These are phyloP conservation scores for Yamadazyma mexicana DNA, from an alignment of 1,139 yeast genomes.

Conservation along the genomic window DNA sequence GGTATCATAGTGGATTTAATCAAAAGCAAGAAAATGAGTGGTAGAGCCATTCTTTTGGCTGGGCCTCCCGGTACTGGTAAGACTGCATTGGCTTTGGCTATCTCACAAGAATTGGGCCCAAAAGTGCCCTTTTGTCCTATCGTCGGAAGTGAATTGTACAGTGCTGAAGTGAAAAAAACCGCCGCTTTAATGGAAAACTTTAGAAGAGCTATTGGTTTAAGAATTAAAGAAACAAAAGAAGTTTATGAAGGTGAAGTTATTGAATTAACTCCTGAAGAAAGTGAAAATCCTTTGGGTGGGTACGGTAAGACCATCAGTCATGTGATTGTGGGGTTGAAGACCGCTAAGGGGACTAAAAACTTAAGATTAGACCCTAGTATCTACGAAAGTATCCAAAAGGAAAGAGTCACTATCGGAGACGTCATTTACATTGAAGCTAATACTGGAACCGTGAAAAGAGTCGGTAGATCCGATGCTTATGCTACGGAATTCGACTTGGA, in stretches of 20 bases:
- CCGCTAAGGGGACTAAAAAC: slow-evolving; percentile 94
- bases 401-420: slow-evolving; percentile 91
- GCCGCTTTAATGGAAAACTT: slow-evolving; percentile 97
- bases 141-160: slow-evolving; percentile 91
- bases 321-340: slow-evolving; percentile 90
- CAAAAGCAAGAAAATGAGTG: slow-evolving; percentile 91
- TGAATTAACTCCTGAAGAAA: slow-evolving; percentile 94
- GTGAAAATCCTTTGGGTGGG: slow-evolving; percentile 96
- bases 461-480: slow-evolving; percentile 96
- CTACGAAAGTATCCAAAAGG: slow-evolving; percentile 94
- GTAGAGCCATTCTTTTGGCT: slow-evolving; percentile 91
- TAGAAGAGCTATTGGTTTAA: slow-evolving; percentile 91
- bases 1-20: slow-evolving; percentile 94
- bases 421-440: slow-evolving; percentile 96
- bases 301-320: slow-evolving; percentile 96
- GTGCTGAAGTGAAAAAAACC: slow-evolving; percentile 98
- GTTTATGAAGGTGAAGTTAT: slow-evolving; percentile 98
- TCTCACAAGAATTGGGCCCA: slow-evolving; percentile 96
- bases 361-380: slow-evolving; percentile 92
- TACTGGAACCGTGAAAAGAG: slow-evolving; percentile 96
- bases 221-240: slow-evolving; percentile 96
- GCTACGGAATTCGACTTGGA: slow-evolving; percentile 98
- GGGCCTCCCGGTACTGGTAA: slow-evolving; percentile 99
- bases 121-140: slow-evolving; percentile 98
- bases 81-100: slow-evolving; percentile 93